Percentiles rank a stretch among this genome's conserved stretches.
Evolutionary conservation across 164 flowering plant genomes (phyloP).

Genomic region (Annona squamosa): DNA sequence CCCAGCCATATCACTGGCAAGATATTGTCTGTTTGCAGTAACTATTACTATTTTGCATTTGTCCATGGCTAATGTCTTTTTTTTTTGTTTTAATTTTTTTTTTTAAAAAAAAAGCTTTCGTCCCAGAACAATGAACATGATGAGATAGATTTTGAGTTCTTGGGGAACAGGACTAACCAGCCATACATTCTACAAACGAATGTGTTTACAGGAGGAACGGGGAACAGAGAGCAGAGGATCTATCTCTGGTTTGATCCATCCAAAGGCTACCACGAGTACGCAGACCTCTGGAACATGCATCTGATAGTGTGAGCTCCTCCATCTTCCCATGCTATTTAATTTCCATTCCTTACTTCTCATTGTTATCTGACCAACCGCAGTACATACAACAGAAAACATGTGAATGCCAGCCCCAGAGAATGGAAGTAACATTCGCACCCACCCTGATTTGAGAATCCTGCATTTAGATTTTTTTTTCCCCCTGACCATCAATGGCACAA

Average conservation of each 20-base stretch:
- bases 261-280: constrained; percentile 46
- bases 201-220: constrained; percentile 71
- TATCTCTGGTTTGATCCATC: constrained; percentile 82
- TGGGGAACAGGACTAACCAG: constrained; percentile 75
- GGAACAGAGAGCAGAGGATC: constrained; percentile 68
- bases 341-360: not conserved
- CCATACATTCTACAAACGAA: constrained; percentile 82
- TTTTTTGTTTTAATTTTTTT: not conserved
- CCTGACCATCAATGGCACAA: too few species aligned
- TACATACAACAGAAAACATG: too few species aligned
- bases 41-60: too few species aligned
- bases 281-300: constrained; percentile 58
- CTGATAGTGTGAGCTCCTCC: constrained; percentile 43
- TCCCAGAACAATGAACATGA: constrained; percentile 68
- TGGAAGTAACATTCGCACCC: not conserved
- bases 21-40: too few species aligned
- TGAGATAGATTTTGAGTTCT: constrained; percentile 80
- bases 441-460: not conserved
- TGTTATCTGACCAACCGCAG: too few species aligned
- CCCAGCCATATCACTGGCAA: not conserved
- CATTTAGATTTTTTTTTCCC: not conserved
- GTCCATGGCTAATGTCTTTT: not conserved
- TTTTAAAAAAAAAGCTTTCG: constrained; percentile 38
- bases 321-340: not conserved
- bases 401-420: too few species aligned